Conservation (phyloP, 805 yeast species). For the Zygoascus tannicola region DNA sequence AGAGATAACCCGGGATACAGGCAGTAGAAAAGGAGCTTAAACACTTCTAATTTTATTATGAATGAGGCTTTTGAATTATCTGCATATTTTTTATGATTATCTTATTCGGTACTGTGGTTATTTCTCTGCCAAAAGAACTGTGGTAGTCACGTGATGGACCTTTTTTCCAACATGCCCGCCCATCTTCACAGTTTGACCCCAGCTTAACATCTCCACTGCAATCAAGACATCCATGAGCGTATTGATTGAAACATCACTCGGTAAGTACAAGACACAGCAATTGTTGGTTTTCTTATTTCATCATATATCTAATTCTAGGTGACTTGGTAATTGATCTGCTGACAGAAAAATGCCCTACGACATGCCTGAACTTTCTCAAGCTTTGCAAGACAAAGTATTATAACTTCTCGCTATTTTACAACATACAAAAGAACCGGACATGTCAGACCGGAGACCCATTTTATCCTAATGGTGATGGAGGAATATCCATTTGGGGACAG, state of each 20-base stretch:
- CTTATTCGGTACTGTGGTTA: too few relatives aligned
- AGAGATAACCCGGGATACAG: not conserved
- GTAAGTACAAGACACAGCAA: conserved; percentile 17
- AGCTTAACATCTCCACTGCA: not conserved
- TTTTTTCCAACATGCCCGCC: too few relatives aligned
- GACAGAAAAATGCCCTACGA: conserved; percentile 29
- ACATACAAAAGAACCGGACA: conserved; percentile 32
- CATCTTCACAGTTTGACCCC: too few relatives aligned
- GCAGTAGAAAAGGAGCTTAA: too few relatives aligned
- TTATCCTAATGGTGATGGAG: conserved; percentile 32
- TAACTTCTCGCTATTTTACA: conserved; percentile 42
- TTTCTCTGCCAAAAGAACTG: too few relatives aligned
- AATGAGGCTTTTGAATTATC: not conserved
- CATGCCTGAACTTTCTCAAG: conserved; percentile 41
- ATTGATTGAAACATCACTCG: conserved; percentile 33
- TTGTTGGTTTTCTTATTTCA: not conserved
- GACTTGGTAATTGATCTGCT: conserved; percentile 43
- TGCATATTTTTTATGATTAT: not conserved
- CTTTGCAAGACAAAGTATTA: conserved; percentile 45
- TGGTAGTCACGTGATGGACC: too few relatives aligned
- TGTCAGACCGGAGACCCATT: conserved; percentile 42
- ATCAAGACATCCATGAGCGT: conserved; percentile 29
- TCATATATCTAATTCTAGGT: conserved; percentile 26
- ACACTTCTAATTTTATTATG: too few relatives aligned
- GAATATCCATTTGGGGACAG: conserved; percentile 28